Base-by-base conservation (phyloP, 257 asterid genomes). In the Fraxinus quadrangulata region DNA sequence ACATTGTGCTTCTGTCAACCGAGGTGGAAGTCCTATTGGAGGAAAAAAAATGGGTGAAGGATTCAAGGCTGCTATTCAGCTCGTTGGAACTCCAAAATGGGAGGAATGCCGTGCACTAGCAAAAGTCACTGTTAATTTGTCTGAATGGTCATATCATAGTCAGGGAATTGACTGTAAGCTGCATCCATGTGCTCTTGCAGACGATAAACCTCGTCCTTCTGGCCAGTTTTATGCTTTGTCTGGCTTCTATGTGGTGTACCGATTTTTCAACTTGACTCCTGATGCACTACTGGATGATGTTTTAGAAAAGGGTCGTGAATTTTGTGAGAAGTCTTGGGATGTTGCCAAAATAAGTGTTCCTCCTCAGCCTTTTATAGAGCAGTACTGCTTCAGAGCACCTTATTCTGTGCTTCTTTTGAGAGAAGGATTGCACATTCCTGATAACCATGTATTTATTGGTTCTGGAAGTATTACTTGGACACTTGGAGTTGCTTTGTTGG, bases 401-500 rank as follows among this genome's bases (percentile, higher is more conserved):
- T 96, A 94, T 79, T 68, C 92, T 7, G 97, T 87, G 74, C 86
- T 81, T 16, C 95, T 96, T 47, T 49, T 96, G 86, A 86, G 99
- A 86, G 97, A 96, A 86, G 99, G 99, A 80, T 76, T 96, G 87
- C 98, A 92, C 75, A 93, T 96, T 79, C 83, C 92, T 30, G 97
- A 93, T 78, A 76, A 82, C 19, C 81, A 88, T 81, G 95, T 96
- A 17, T 76, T 70, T 77, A 83, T 92, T 65, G 99, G 93, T 49
- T 92, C 99, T 21, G 99, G 99, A 67, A 93, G 99, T 84, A 90
- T 94, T 78, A 92, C 99, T 63, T 93, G 99, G 99, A 92, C 99
- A 17, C 92, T 92, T 39, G 99, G 99, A 79, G 98, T 92, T 84
- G 99, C 98, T 68, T 81, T 93, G 81, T 86, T 83, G 79, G 99